Base-by-base conservation (phyloP, 2,329 filamentous ascomycete genomes). In the Colletotrichum simmondsii region DNA sequence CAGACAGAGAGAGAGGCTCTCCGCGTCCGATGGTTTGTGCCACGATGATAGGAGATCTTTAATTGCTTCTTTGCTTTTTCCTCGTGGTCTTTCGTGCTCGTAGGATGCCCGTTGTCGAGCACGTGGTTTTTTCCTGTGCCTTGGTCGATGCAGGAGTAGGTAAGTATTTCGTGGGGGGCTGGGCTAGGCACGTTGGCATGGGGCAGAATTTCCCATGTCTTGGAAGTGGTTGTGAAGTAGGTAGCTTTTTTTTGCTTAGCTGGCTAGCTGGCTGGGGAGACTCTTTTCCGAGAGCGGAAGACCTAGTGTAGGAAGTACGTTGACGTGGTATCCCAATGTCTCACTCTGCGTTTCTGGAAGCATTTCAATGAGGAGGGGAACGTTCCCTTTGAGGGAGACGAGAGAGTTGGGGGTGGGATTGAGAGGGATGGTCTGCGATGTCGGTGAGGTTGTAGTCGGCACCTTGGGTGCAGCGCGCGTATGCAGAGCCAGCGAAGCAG, bases 371-470 rank as follows among this genome's bases (percentile, higher is more conserved):
- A 19, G 35, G 19, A 49, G 54, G 14, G 16, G 16, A 22, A 46
- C 42, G 42, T 60, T 42, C 26, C 37, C 59, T 19, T 4, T 14
- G 59, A 16, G 35, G 35, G 14, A 16, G 35, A 42, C 30, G 22
- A 16, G 58, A 19, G 22, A 52, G 37, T 64, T 26, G 7, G 28
- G 30, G 67, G 28, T 11, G 22, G 30, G 16, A 30, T 58, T 65
- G 37, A 57, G 3, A 57, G 60, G 42, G 42, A 46, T 3, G 19
- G 49, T 59, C n/a, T 22, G 42, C 62, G 32, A 59, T 60, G 68
- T 71, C 68, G 68, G 68, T 71, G 68, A 57, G 64, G 65, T 46
- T 14, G 10, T 64, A 53, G 11, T 12, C 26, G 35, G 10, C 35
- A 42, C 35, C 35, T 42, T 42, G 16, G 46, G 28, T 11, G 46